Percentiles rank a stretch among this genome's conserved stretches.
Conservation (phyloP, 208 protist species). For the Acanthamoeba sp. region DNA sequence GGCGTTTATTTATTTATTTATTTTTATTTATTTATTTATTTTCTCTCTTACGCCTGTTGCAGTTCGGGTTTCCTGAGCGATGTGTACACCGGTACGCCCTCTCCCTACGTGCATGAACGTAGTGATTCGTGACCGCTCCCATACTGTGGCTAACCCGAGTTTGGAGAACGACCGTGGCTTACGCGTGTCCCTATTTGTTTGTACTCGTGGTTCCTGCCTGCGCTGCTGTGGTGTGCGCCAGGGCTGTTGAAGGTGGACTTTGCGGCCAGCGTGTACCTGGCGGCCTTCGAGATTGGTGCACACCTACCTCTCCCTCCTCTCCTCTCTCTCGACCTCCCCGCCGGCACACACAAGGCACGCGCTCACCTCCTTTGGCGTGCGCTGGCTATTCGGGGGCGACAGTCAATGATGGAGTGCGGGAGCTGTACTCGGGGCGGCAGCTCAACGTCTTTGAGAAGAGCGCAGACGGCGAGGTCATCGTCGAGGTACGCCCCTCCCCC, state of each 20-base stretch:
- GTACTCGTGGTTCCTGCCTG: background rate
- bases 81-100: background rate
- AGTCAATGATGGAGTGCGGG: background rate
- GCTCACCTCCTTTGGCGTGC: too few species aligned
- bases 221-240: background rate
- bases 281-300: slow-evolving; percentile 4
- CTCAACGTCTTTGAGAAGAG: background rate
- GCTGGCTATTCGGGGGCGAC: background rate
- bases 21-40: background rate
- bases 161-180: too few species aligned
- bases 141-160: too few species aligned
- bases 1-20: too few species aligned
- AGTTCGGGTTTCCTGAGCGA: background rate
- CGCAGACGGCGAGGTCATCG: background rate
- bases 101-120: too few species aligned
- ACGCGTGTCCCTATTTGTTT: too few species aligned
- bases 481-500: background rate
- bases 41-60: background rate
- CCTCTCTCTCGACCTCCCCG: too few species aligned
- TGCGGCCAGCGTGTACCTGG: background rate
- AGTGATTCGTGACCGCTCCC: too few species aligned
- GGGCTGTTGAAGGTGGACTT: background rate
- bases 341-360: too few species aligned
- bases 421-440: background rate
- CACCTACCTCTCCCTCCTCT: background rate